Evolutionary conservation across 306 rosid genomes (phyloP).

Genomic region (Sicyos edulis): DNA sequence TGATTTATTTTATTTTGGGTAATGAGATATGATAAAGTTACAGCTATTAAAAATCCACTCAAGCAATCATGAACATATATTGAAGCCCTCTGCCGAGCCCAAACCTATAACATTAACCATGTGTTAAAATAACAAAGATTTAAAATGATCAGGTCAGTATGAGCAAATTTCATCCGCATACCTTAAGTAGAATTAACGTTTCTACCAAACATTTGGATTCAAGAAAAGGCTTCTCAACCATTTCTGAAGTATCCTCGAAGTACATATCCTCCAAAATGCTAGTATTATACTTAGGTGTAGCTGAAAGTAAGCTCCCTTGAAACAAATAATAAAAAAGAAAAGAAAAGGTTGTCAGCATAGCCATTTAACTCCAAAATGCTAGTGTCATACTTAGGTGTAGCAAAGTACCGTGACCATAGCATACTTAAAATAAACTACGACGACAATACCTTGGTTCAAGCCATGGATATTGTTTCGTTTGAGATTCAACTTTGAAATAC

Average conservation of each 20-base stretch:
- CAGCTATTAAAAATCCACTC: slow-evolving; percentile 65
- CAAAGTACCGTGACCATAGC: background rate
- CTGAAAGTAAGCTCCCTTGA: slow-evolving; percentile 43
- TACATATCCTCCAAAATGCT: slow-evolving; percentile 89
- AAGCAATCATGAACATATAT: slow-evolving; percentile 71
- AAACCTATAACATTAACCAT: slow-evolving; percentile 43
- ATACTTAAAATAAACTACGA: slow-evolving; percentile 9
- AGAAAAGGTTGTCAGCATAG: slow-evolving; percentile 9
- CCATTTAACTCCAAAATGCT: background rate
- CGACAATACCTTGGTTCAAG: slow-evolving; percentile 46
- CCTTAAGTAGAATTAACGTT: slow-evolving; percentile 70
- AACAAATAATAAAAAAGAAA: slow-evolving; percentile 9
- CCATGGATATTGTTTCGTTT: slow-evolving; percentile 19
- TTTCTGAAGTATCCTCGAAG: slow-evolving; percentile 48
- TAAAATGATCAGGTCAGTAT: background rate
- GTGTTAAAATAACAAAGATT: slow-evolving; percentile 15
- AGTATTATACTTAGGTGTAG: slow-evolving; percentile 81
- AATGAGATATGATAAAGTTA: slow-evolving; percentile 61
- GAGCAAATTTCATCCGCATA: slow-evolving; percentile 24
- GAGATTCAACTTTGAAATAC: slow-evolving; percentile 15
- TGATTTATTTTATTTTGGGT: slow-evolving; percentile 42
- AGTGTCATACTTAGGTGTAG: too few relatives aligned
- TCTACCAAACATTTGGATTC: slow-evolving; percentile 70
- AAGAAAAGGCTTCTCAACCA: slow-evolving; percentile 40
- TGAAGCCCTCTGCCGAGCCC: slow-evolving; percentile 72